Evolutionary conservation across 257 asterid genomes (phyloP).

Genomic region (Capsicum baccatum): DNA sequence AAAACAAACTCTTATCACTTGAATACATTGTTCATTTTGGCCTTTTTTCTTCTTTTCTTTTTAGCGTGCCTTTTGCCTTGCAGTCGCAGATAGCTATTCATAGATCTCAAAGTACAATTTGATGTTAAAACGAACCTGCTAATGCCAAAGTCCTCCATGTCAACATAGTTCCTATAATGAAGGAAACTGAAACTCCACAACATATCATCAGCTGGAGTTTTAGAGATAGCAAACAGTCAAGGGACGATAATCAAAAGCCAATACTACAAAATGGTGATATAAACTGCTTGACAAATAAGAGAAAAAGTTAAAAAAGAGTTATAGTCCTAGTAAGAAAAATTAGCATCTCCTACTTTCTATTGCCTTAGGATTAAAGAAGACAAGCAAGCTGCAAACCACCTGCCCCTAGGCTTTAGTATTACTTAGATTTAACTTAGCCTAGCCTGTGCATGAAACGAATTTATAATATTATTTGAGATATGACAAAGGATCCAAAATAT

Average conservation of each 20-base stretch:
- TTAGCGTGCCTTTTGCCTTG: not conserved
- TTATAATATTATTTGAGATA: not conserved
- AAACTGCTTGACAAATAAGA: not conserved
- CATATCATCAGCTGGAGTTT: conserved; percentile 76
- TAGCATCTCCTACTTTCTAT: not conserved
- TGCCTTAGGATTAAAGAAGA: not conserved
- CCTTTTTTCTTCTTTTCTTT: not conserved
- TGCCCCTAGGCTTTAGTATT: not conserved
- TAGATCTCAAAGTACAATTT: not conserved
- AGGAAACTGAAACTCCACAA: conserved; percentile 82
- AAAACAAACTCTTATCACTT: conserved; percentile 22
- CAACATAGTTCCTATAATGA: conserved; percentile 79
- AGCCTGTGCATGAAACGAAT: not conserved
- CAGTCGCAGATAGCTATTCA: not conserved
- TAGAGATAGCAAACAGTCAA: conserved; percentile 23
- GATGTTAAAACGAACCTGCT: conserved; percentile 51
- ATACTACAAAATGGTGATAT: not conserved
- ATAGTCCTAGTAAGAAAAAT: not conserved
- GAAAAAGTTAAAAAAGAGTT: not conserved
- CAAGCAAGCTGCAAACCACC: not conserved
- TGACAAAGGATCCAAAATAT: not conserved
- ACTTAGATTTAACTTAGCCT: not conserved
- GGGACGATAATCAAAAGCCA: not conserved
- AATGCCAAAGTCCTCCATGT: conserved; percentile 82
- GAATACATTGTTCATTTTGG: not conserved